Percentiles rank a stretch among this genome's conserved stretches.
Conservation (phyloP, 225 moss, liverwort and hornwort genomes). For the Lunularia cruciata region DNA sequence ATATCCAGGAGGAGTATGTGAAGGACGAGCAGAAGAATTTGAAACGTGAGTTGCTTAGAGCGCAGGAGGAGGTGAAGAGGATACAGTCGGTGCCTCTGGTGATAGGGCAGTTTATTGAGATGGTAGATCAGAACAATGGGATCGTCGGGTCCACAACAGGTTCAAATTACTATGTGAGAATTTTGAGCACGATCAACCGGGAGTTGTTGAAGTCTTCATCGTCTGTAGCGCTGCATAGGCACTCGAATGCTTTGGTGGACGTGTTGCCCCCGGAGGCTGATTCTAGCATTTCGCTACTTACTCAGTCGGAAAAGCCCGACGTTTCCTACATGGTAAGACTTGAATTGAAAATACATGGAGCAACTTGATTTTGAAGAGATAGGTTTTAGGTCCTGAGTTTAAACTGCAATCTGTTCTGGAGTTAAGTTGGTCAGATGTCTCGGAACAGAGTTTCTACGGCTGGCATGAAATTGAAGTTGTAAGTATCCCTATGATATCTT, state of each 20-base stretch:
- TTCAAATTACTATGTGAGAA: constrained; percentile 89
- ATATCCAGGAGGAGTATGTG: constrained; percentile 95
- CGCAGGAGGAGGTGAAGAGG: constrained; percentile 98
- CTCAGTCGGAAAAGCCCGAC: constrained; percentile 98
- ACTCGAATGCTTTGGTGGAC: constrained; percentile 93
- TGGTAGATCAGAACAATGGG: constrained; percentile 98
- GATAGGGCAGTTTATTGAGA: constrained; percentile 97
- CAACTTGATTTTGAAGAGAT: too few relatives aligned
- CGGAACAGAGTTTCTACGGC: too few relatives aligned
- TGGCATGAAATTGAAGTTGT: too few relatives aligned
- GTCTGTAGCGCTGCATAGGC: constrained; percentile 86
- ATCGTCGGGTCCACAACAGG: constrained; percentile 95
- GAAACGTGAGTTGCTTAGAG: constrained; percentile 87
- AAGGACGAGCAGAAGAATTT: constrained; percentile 99
- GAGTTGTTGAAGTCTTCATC: constrained; percentile 96
- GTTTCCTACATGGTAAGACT: constrained; percentile 74
- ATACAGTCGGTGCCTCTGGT: constrained; percentile 99
- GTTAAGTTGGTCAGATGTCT: too few relatives aligned
- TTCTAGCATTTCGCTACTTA: constrained; percentile 89
- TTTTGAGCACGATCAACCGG: constrained; percentile 91
- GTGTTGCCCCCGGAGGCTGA: constrained; percentile 97
- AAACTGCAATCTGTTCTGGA: too few relatives aligned
- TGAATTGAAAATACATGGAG: too few relatives aligned
- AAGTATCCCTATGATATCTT: too few relatives aligned
- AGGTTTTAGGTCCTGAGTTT: too few relatives aligned